Evolutionary conservation across 306 rosid species (phyloP), one percentile per base, ranked within the genome.

Genomic region (Glycine tomentella): DNA sequence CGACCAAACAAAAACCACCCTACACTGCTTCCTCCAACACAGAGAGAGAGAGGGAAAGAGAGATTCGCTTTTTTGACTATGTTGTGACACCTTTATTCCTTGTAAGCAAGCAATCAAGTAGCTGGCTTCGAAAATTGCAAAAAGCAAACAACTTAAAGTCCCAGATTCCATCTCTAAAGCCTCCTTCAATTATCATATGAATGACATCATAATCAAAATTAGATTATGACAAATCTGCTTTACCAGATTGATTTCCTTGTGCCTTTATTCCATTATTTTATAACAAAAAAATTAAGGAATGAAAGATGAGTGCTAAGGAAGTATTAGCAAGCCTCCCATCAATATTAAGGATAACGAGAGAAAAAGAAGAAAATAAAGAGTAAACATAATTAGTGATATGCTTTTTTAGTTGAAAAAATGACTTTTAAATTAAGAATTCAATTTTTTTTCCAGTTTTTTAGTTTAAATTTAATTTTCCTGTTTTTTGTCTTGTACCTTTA

Each of bases 71-170:
- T 90, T 85, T 88, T 86, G 78, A 83, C 82, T 79, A 59, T 70
- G 46, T 77, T 61, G 72, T 16, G 83, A 70, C 62, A 42, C 40
- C 89, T 82, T 87, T 87, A 74, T 74, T 89, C 86, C 83, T 36
- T 87, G 78, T 76, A 69, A 65, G 55, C 76, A 74, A 59, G 80
- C 73, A 79, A 75, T 66, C 31, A 25, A 25, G 31, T 80, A 79
- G 53, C 74, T 38, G 25, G 80, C 91, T 70, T 89, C 89, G 90
- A 89, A 86, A 79, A 62, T 44, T 75, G 91, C 63, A 76, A 77
- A 87, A 91, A 72, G 91, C 86, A 81, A 83, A 80, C 56, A 78
- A 6, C 71, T 40, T 74, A 67, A 34, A 70, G 12, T 72, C 85
- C 62, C 44, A 89, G 84, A 86, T 91, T 87, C 91, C 88, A 78